These are phyloP conservation scores for Carallia pectinifolia DNA, from an alignment of 345 rosid genomes.

Conservation along the genomic window DNA sequence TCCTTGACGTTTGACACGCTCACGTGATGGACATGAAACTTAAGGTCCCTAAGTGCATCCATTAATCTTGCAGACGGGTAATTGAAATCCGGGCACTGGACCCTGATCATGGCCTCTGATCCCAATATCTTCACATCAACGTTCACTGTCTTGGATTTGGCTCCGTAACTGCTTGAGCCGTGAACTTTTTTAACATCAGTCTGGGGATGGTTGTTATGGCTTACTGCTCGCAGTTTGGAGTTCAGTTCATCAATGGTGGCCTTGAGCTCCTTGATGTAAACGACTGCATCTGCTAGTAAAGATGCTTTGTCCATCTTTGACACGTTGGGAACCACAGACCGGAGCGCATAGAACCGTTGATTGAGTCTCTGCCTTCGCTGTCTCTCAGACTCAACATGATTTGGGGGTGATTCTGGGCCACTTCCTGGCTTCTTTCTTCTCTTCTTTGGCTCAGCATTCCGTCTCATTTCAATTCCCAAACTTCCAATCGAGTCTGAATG, in stretches of 20 bases:
- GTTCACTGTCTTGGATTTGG: conserved; percentile 18
- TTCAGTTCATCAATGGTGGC: conserved; percentile 50
- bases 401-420: conserved; percentile 39
- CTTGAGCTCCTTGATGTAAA: conserved; percentile 68
- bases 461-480: conserved; percentile 14
- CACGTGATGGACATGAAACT: conserved; percentile 45
- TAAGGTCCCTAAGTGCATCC: conserved; percentile 44
- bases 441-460: conserved; percentile 15
- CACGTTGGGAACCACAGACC: conserved; percentile 85
- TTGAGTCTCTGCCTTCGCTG: conserved; percentile 80
- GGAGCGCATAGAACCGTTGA: conserved; percentile 66
- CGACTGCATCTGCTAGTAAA: conserved; percentile 60
- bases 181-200: background rate
- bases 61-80: conserved; percentile 49
- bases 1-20: conserved; percentile 45
- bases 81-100: conserved; percentile 38
- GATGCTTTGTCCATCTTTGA: conserved; percentile 95
- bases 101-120: conserved; percentile 44
- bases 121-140: conserved; percentile 58
- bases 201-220: conserved; percentile 12
- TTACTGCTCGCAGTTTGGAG: conserved; percentile 17
- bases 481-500: conserved; percentile 29
- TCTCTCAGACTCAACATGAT: conserved; percentile 82
- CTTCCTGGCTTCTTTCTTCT: conserved; percentile 38
- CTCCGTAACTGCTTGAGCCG: conserved; percentile 1